phyloP scores from a whole-genome alignment of 805 yeast genomes.

The Sugiyamaella boreocaroliniensis region DNA sequence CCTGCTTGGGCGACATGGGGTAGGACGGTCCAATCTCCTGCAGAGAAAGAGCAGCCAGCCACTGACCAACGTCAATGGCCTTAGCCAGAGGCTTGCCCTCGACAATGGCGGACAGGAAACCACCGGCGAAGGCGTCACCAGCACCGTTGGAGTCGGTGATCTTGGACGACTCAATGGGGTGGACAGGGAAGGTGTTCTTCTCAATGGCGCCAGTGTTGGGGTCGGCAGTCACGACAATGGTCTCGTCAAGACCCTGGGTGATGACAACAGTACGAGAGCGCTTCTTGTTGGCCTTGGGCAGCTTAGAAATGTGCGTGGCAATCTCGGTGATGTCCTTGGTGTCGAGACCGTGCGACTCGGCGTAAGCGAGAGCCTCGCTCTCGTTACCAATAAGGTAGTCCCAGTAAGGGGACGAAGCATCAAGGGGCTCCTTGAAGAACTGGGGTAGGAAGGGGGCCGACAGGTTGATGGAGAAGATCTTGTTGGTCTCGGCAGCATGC shows the following conservation, averaged over 20 bases:
- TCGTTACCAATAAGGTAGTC: slow-evolving; percentile 93
- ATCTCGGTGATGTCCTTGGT: slow-evolving; percentile 61
- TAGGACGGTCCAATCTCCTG: slow-evolving; percentile 93
- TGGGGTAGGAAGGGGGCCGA: slow-evolving; percentile 96
- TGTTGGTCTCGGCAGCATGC: slow-evolving; percentile 81
- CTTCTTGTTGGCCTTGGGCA: slow-evolving; percentile 63
- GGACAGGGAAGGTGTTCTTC: slow-evolving; percentile 56
- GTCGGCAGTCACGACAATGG: slow-evolving; percentile 64
- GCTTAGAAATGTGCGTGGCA: slow-evolving; percentile 74
- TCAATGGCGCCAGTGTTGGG: slow-evolving; percentile 37
- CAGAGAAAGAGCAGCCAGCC: slow-evolving; percentile 89
- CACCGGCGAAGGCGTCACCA: slow-evolving; percentile 97
- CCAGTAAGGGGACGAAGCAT: slow-evolving; percentile 72
- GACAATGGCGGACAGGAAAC: slow-evolving; percentile 84
- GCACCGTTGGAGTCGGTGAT: slow-evolving; percentile 97
- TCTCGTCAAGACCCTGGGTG: slow-evolving; percentile 94
- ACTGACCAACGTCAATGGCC: slow-evolving; percentile 79
- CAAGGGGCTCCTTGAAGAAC: slow-evolving; percentile 89
- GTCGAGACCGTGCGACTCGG: slow-evolving; percentile 68
- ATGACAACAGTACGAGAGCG: slow-evolving; percentile 81
- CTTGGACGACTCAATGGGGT: slow-evolving; percentile 56
- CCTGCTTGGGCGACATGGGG: slow-evolving; percentile 59
- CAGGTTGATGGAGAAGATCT: slow-evolving; percentile 75
- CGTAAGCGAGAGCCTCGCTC: slow-evolving; percentile 92
- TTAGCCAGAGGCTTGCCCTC: slow-evolving; percentile 56